These are phyloP conservation scores for Diaporthe destruens DNA, from an alignment of 2,329 filamentous ascomycete genomes.

Conservation along the genomic window DNA sequence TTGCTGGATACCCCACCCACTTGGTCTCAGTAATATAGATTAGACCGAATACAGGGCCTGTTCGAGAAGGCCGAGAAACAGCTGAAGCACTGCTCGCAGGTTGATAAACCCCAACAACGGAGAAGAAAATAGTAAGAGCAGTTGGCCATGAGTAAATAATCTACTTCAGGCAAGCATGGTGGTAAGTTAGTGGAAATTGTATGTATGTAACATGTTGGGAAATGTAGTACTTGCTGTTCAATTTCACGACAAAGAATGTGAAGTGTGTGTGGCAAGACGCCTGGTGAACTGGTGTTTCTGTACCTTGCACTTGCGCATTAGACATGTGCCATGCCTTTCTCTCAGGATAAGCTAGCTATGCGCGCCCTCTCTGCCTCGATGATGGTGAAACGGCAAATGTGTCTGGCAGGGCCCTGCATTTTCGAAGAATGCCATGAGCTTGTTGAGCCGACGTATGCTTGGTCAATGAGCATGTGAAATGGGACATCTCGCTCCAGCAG, in stretches of 20 bases:
- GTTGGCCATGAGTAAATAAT: neutral
- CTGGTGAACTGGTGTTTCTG: neutral
- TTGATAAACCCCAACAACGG: neutral
- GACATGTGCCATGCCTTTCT: neutral
- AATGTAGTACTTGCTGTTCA: neutral
- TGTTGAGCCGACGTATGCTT: too few relatives aligned
- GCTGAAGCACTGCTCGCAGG: neutral
- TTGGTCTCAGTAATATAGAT: slow-evolving; percentile 2
- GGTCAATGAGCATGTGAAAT: too few relatives aligned
- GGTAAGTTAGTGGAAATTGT: neutral
- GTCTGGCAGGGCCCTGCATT: neutral
- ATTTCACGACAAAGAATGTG: too few relatives aligned
- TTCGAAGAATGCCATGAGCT: neutral
- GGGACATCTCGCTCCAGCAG: neutral
- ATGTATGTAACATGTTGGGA: neutral
- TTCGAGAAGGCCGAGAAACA: neutral
- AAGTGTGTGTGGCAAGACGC: neutral
- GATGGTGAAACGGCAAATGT: neutral
- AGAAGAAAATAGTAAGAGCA: neutral
- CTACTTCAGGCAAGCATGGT: neutral
- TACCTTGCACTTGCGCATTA: neutral
- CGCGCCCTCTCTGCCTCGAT: too few relatives aligned
- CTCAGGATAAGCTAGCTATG: too few relatives aligned
- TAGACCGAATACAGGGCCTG: slow-evolving; percentile 5
- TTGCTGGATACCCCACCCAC: slow-evolving; percentile 19